Evolutionary conservation across 805 yeast genomes (phyloP).

Genomic region (Yarrowia sp.): DNA sequence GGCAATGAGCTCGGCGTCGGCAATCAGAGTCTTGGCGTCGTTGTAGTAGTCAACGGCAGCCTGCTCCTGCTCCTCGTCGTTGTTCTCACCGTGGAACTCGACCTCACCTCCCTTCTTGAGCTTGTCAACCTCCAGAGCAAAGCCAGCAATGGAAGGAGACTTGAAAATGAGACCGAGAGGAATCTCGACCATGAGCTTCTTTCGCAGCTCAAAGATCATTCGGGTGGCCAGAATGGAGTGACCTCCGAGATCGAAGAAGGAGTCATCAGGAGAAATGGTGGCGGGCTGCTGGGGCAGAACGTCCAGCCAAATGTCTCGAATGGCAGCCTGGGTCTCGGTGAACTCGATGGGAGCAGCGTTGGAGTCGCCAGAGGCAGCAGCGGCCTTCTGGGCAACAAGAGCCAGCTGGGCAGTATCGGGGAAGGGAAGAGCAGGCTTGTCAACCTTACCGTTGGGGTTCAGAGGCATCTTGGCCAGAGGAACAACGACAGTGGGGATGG

Average conservation of each 20-base stretch:
- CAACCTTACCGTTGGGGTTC: constrained; percentile 98
- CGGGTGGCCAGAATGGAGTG: constrained; percentile 96
- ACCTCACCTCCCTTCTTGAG: constrained; percentile 48
- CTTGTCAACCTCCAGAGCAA: constrained; percentile 68
- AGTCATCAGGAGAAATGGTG: constrained; percentile 69
- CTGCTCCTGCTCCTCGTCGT: constrained; percentile 37
- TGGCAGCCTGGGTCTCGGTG: constrained; percentile 59
- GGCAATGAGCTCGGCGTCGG: constrained; percentile 39
- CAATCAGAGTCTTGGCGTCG: constrained; percentile 62
- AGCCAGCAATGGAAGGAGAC: constrained; percentile 76
- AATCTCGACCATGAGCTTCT: constrained; percentile 69
- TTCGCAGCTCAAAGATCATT: constrained; percentile 90
- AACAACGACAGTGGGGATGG: constrained; percentile 87
- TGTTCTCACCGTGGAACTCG: constrained; percentile 29
- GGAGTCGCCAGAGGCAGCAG: constrained; percentile 34
- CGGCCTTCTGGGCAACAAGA: constrained; percentile 56
- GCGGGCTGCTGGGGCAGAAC: constrained; percentile 86
- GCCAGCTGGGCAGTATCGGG: constrained; percentile 86
- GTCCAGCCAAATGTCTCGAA: constrained; percentile 79
- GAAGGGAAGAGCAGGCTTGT: constrained; percentile 93
- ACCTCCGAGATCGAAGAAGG: constrained; percentile 96
- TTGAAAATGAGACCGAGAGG: constrained; percentile 90
- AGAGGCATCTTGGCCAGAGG: constrained; percentile 83
- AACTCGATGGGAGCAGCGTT: constrained; percentile 46
- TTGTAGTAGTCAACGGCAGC: constrained; percentile 52